Evolutionary conservation across 495 filamentous ascomycete genomes (phyloP).

Genomic region (Xylaria bambusicola): DNA sequence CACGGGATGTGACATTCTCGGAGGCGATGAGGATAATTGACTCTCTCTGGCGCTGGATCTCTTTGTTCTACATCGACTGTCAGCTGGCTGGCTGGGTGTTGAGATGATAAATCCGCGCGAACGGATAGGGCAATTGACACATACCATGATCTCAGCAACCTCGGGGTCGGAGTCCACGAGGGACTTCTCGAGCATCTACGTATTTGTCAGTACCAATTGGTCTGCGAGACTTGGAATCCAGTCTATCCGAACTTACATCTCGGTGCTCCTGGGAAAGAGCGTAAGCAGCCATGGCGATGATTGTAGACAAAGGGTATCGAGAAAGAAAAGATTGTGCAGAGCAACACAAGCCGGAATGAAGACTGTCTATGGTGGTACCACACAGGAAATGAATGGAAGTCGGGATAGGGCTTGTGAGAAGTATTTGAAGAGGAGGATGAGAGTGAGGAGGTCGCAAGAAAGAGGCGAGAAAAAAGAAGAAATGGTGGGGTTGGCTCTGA

Average conservation of each 20-base stretch:
- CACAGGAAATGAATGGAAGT: neutral
- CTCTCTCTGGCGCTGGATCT: conserved; percentile 96
- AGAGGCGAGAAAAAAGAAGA: conserved; percentile 12
- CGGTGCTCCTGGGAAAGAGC: conserved; percentile 86
- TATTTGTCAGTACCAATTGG: conserved; percentile 51
- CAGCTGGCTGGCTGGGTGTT: conserved; percentile 10
- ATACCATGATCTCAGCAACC: conserved; percentile 91
- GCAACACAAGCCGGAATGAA: neutral
- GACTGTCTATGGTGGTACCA: neutral
- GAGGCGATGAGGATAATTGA: conserved; percentile 98
- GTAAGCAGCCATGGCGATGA: conserved; percentile 52
- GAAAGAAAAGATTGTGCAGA: neutral
- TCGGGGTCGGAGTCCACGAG: conserved; percentile 86
- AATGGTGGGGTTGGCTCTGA: neutral
- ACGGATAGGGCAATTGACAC: conserved; percentile 34
- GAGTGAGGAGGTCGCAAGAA: conserved; percentile 4
- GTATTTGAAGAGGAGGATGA: conserved; percentile 8
- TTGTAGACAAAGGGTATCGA: conserved; percentile 5
- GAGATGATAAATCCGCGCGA: too few species aligned
- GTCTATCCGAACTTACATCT: conserved; percentile 61
- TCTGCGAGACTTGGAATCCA: conserved; percentile 9
- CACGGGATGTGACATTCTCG: conserved; percentile 86
- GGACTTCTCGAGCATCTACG: conserved; percentile 84
- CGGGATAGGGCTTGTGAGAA: neutral
- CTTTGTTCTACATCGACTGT: conserved; percentile 67